Conservation (phyloP, 2,329 filamentous ascomycete species). For the Sporothrix dimorphospora region DNA sequence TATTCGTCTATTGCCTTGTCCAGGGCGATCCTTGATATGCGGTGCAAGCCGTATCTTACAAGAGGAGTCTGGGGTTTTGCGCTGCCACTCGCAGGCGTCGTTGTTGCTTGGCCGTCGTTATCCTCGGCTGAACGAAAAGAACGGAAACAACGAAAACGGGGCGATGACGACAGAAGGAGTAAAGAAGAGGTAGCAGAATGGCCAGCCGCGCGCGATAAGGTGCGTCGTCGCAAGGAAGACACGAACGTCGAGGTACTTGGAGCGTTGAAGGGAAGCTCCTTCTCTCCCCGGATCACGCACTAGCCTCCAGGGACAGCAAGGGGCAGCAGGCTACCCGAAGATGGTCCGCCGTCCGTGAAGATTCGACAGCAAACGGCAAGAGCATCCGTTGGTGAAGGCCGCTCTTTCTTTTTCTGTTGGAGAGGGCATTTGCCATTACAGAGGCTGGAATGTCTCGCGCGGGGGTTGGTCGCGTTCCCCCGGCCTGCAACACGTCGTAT, state of each 20-base stretch:
- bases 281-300: not conserved
- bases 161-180: constrained; percentile 19
- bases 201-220: not conserved
- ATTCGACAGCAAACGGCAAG: not conserved
- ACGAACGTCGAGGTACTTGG: not conserved
- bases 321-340: not conserved
- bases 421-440: not conserved
- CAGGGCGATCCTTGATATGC: not conserved
- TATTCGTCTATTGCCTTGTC: not conserved
- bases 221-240: not conserved
- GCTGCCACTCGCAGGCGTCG: too few relatives aligned
- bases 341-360: not conserved
- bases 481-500: not conserved
- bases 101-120: constrained; percentile 32
- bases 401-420: constrained; percentile 4
- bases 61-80: not conserved
- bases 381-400: not conserved
- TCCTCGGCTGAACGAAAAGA: constrained; percentile 38
- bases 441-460: constrained; percentile 16
- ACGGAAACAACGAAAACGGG: not conserved
- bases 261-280: not conserved
- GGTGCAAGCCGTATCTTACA: too few relatives aligned
- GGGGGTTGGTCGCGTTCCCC: constrained; percentile 18
- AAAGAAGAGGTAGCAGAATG: not conserved
- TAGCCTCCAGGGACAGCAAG: not conserved